Conservation (phyloP, 768 basidiomycete genomes). For the Tubosaeta brunneosetosa region DNA sequence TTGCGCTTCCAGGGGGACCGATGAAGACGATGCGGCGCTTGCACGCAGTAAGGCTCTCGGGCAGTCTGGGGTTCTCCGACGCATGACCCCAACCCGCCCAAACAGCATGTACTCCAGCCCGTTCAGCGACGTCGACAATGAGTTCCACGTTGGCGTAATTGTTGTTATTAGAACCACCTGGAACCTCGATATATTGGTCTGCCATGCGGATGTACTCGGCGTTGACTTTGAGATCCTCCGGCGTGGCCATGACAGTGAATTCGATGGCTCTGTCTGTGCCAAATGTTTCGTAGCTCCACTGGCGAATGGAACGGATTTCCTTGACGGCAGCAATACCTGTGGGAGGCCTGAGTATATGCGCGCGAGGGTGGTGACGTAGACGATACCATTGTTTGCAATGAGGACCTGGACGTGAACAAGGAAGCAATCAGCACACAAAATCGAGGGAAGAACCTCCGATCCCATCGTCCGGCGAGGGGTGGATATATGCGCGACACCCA, state of each 20-base stretch:
- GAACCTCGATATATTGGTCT: constrained; percentile 97
- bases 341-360: constrained; percentile 21
- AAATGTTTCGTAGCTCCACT: constrained; percentile 99
- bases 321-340: constrained; percentile 97
- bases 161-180: constrained; percentile 98
- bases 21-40: constrained; percentile 98
- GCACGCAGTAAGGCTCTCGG: constrained; percentile 87
- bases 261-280: constrained; percentile 94
- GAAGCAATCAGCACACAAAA: constrained; percentile 5
- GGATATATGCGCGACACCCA: constrained; percentile 34
- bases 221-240: constrained; percentile 97
- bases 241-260: constrained; percentile 99
- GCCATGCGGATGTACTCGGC: constrained; percentile 99
- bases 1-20: constrained; percentile 96
- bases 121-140: constrained; percentile 96
- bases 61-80: constrained; percentile 95
- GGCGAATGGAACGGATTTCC: constrained; percentile 96
- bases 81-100: constrained; percentile 99
- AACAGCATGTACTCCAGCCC: constrained; percentile 95
- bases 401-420: constrained; percentile 59
- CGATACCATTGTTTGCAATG: constrained; percentile 93
- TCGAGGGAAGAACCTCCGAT: background rate
- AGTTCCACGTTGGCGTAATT: constrained; percentile 99
- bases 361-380: background rate
- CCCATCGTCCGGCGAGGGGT: constrained; percentile 5